Evolutionary conservation across 2,329 filamentous ascomycete species (phyloP), one percentile per base, ranked within the genome.

Genomic region (Cladosporium sp.): DNA sequence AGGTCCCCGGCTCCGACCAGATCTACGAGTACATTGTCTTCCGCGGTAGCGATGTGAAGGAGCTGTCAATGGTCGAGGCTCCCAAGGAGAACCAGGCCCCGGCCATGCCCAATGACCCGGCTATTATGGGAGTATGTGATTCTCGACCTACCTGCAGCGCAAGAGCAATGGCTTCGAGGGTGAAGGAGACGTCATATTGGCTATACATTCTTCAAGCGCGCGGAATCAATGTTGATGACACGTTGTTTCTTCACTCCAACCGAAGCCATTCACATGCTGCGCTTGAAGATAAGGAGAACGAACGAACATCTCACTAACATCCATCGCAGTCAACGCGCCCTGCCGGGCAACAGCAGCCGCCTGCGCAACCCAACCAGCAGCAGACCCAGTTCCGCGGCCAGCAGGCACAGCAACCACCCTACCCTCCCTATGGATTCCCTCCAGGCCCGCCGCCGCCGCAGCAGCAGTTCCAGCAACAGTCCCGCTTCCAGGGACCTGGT

Each of bases 241-340:
- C 91, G 90, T 60, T 60, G 91, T 95, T 96, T 91, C 90, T 91
- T 96, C 96, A 91, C 91, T 96, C 95, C 90, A 96, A 90, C 95
- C 61, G 55, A 49, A 48, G 38, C 45, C 38, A 9, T 15, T 32
- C 20, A 9, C 13, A 38, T n/a, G 29, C 15, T 22, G 2, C 18
- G 13, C 16, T 19, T 15, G 8, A 32, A 5, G n/a, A n/a, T 16
- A 12, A 40, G 9, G 16, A 38, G 36, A n/a, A 16, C 16, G 15
- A 35, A 7, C 32, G 32, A 16, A 35, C n/a, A 35, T 13, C 51
- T 56, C 45, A 53, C 53, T 33, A 45, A 38, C 38, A 32, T 19
- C 25, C 25, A 27, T 40, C 13, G 30, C 53, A 65, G 61, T 62
- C 61, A 27, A 59, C 60, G 32, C 56, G 62, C 30, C 59, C 55